A percentile compares a stretch with the other conserved stretches of the same genome.
These are phyloP conservation scores for Yamadazyma spencermartinsiae DNA, from an alignment of 1,139 yeast species.

Conservation along the genomic window DNA sequence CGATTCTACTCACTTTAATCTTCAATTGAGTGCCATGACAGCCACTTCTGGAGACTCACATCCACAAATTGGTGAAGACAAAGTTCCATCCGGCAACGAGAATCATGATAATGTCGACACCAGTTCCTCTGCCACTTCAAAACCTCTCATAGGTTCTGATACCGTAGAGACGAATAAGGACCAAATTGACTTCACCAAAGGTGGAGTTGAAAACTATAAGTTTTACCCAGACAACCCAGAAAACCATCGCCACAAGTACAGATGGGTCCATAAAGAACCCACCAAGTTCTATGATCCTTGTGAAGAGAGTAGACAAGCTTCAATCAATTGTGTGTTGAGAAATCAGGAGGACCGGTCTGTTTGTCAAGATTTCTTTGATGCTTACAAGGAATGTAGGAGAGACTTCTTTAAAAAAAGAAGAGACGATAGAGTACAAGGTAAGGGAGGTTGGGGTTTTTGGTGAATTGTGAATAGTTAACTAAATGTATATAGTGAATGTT, in stretches of 20 bases:
- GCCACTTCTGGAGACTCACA: no score
- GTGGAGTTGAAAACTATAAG: slow-evolving; percentile 54
- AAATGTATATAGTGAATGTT: neutral
- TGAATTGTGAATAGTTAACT: slow-evolving; percentile 10
- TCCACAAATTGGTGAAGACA: no score
- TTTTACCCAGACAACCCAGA: slow-evolving; percentile 86
- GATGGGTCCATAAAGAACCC: slow-evolving; percentile 69
- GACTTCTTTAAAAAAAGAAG: slow-evolving; percentile 62
- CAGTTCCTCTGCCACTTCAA: no score
- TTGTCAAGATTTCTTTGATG: slow-evolving; percentile 86
- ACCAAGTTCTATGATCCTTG: slow-evolving; percentile 92
- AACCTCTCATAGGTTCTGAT: slow-evolving; percentile 22
- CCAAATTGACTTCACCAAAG: slow-evolving; percentile 59
- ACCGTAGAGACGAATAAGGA: slow-evolving; percentile 41
- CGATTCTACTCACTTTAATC: no score
- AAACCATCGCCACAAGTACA: slow-evolving; percentile 57
- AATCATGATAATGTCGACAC: no score
- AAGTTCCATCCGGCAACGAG: no score
- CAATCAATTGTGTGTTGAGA: slow-evolving; percentile 74
- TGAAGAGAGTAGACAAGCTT: slow-evolving; percentile 83
- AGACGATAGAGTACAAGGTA: slow-evolving; percentile 39
- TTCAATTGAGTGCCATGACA: no score
- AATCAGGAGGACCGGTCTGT: slow-evolving; percentile 71
- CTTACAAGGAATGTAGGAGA: slow-evolving; percentile 87
- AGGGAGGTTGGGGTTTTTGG: slow-evolving; percentile 51